phyloP scores from a whole-genome alignment of 371 early-diverging fungal genomes.

The Mortierella sp. region DNA sequence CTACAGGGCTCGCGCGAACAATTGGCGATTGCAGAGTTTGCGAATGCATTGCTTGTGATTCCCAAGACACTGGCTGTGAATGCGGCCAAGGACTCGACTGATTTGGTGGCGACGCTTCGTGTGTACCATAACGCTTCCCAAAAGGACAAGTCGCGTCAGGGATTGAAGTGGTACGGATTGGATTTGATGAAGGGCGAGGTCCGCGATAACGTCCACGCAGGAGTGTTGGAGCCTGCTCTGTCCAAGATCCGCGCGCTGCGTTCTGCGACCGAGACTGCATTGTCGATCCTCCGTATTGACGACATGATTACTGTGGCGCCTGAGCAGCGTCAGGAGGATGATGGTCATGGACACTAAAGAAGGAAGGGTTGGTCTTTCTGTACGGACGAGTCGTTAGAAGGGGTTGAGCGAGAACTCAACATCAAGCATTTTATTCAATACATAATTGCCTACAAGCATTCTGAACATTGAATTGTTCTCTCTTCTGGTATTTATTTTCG shows the following conservation, averaged over 20 bases:
- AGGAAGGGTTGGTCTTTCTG: background rate
- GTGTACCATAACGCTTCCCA: constrained; percentile 95
- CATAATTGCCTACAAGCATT: background rate
- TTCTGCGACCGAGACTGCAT: constrained; percentile 99
- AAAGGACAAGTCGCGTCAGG: constrained; percentile 75
- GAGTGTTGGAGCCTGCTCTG: constrained; percentile 99
- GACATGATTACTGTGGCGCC: constrained; percentile 92
- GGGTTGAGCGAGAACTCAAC: background rate
- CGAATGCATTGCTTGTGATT: constrained; percentile 96
- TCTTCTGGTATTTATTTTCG: too few relatives aligned
- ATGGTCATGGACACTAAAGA: constrained; percentile 68
- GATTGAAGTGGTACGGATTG: constrained; percentile 91
- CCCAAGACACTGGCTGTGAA: constrained; percentile 99
- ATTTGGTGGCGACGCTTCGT: constrained; percentile 95
- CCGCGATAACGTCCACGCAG: constrained; percentile 96
- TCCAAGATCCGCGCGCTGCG: constrained; percentile 99
- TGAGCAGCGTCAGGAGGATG: constrained; percentile 64
- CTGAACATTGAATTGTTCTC: too few relatives aligned
- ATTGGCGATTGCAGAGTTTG: constrained; percentile 98
- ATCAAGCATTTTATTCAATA: constrained; percentile 2
- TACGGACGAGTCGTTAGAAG: background rate
- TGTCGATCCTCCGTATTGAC: constrained; percentile 99
- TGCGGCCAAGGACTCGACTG: constrained; percentile 99
- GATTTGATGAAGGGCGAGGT: constrained; percentile 96
- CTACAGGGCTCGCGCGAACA: constrained; percentile 87